Conservation (phyloP, 192 early-diverging fungal species). For the Helicostylum pulchrum region DNA sequence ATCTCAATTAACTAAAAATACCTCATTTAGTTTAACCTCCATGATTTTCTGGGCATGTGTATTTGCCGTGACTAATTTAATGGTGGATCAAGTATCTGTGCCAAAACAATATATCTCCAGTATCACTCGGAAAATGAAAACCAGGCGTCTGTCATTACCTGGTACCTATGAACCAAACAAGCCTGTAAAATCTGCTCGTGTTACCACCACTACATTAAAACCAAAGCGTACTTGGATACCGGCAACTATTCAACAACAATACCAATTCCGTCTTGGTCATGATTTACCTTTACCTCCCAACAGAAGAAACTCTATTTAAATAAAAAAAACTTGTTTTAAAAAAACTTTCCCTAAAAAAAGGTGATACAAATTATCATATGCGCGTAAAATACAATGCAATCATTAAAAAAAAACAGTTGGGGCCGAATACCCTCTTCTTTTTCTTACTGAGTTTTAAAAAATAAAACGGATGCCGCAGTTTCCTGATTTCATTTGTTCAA, state of each 20-base stretch:
- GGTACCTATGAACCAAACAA: conserved; percentile 2
- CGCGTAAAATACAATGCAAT: too few relatives aligned
- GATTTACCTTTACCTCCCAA: neutral
- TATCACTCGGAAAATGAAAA: neutral
- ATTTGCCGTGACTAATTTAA: conserved; percentile 3
- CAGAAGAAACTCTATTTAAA: conserved; percentile 19
- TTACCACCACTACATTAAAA: neutral
- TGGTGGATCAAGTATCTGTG: conserved; percentile 3
- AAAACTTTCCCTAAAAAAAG: too few relatives aligned
- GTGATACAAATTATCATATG: too few relatives aligned
- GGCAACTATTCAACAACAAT: neutral
- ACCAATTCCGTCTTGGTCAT: neutral
- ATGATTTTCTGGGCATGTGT: conserved; percentile 18
- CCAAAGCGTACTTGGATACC: conserved; percentile 9
- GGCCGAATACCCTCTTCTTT: too few relatives aligned
- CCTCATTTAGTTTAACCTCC: conserved; percentile 3
- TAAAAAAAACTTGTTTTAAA: neutral
- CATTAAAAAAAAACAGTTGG: too few relatives aligned
- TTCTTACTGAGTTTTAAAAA: too few relatives aligned
- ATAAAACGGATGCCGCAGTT: too few relatives aligned
- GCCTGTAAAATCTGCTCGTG: neutral
- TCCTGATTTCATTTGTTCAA: too few relatives aligned
- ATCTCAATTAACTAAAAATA: neutral
- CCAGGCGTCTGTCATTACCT: conserved; percentile 8
- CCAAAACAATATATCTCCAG: too few relatives aligned